These are phyloP conservation scores for Termitomyces titanicus DNA, from an alignment of 768 basidiomycete species.

Conservation along the genomic window DNA sequence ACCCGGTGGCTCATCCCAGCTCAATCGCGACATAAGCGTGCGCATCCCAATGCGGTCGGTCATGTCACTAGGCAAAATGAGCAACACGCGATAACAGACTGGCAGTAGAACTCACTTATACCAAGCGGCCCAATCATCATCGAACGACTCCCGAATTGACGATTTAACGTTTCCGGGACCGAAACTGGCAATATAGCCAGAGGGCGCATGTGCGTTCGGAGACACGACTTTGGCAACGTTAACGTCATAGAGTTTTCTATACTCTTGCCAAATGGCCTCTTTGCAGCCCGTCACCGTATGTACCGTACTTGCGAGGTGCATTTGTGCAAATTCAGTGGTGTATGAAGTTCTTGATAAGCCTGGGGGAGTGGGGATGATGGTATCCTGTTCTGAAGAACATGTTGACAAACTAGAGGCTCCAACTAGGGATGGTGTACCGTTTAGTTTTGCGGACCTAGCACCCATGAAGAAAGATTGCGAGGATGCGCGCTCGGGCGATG, in stretches of 20 bases:
- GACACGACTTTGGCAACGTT: constrained; percentile 11
- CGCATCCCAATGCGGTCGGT: constrained; percentile 65
- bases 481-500: not conserved
- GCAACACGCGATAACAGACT: constrained; percentile 7
- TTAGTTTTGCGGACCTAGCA: not conserved
- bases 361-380: not conserved
- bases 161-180: constrained; percentile 9
- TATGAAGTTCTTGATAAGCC: not conserved
- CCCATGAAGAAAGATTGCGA: not conserved
- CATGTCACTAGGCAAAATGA: constrained; percentile 57
- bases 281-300: constrained; percentile 59
- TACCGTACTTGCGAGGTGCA: constrained; percentile 65
- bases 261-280: constrained; percentile 66
- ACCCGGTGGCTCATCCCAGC: constrained; percentile 49
- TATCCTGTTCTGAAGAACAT: not conserved
- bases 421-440: not conserved
- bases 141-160: constrained; percentile 54
- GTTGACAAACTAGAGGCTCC: constrained; percentile 2
- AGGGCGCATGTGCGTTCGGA: not conserved
- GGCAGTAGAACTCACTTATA: constrained; percentile 44
- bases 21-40: constrained; percentile 39
- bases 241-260: constrained; percentile 42
- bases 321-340: constrained; percentile 41
- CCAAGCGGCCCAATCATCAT: constrained; percentile 67
- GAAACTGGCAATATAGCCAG: constrained; percentile 3